A percentile compares a stretch with the other conserved stretches of the same genome.
Conservation (phyloP, 306 rosid genomes). For the Vicia villosa region DNA sequence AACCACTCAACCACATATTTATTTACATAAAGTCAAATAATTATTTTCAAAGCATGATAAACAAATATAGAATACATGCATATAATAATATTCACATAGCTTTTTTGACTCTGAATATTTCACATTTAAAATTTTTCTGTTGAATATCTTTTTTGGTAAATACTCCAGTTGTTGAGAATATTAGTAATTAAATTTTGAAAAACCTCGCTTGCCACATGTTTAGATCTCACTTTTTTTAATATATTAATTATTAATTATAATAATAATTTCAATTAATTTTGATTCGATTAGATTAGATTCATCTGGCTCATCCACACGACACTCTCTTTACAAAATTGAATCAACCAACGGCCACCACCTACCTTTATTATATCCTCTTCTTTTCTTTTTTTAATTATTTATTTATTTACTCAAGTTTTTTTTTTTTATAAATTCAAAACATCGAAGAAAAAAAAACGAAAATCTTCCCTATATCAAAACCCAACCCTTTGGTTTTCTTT, state of each 20-base stretch:
- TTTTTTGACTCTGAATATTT: no score
- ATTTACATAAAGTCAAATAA: no score
- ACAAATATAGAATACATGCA: no score
- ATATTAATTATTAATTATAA: neutral
- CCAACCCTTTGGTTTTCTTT: neutral
- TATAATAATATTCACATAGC: no score
- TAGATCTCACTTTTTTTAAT: neutral
- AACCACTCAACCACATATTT: no score
- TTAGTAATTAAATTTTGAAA: neutral
- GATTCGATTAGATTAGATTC: neutral
- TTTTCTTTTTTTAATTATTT: neutral
- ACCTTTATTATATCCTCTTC: neutral
- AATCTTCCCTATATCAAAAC: neutral
- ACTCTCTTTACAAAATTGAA: neutral
- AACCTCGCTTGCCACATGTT: constrained; percentile 37
- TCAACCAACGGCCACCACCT: neutral
- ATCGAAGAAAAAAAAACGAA: neutral
- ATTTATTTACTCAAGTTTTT: neutral
- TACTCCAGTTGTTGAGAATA: no score
- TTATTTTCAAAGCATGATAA: no score
- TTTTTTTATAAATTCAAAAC: neutral
- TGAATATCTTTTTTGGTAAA: neutral
- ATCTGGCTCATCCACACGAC: constrained; percentile 17
- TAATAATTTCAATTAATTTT: no score
- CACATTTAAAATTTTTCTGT: neutral